Conservation (phyloP, 2,329 filamentous ascomycete genomes). For the Ceratocystis smalleyi region DNA sequence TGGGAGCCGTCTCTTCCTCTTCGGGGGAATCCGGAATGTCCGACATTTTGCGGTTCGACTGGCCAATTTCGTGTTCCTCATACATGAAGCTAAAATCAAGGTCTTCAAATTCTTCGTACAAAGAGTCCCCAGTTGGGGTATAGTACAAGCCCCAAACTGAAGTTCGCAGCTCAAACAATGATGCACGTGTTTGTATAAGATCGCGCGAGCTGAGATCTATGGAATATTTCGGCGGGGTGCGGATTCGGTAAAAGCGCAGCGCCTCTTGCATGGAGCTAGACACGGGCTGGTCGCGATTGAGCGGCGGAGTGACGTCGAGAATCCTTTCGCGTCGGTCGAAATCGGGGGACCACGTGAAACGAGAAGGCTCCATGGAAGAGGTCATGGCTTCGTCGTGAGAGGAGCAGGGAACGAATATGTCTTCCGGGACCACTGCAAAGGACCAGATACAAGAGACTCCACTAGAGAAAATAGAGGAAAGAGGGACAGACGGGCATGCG, state of each 20-base stretch:
- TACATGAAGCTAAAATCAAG: not conserved
- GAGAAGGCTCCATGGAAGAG: not conserved
- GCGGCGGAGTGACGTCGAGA: not conserved
- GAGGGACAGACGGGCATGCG: not conserved
- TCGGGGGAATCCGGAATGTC: not conserved
- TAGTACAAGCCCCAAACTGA: not conserved
- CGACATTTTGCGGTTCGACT: too few relatives aligned
- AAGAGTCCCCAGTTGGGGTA: too few relatives aligned
- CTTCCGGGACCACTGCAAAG: not conserved
- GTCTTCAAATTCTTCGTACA: not conserved
- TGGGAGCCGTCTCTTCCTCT: too few relatives aligned
- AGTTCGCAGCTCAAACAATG: not conserved
- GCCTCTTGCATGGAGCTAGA: not conserved
- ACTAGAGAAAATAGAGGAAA: not conserved
- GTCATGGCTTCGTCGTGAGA: conserved; percentile 10
- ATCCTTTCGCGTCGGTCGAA: not conserved
- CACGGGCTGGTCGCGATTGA: not conserved
- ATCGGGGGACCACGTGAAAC: not conserved
- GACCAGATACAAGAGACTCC: not conserved
- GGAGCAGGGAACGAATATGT: conserved; percentile 10
- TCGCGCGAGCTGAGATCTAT: not conserved
- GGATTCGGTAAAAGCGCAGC: not conserved
- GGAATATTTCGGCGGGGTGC: not conserved
- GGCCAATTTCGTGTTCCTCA: not conserved
- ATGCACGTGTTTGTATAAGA: not conserved